Evolutionary conservation across 306 rosid species (phyloP).

Genomic region (Clitoria ternatea): DNA sequence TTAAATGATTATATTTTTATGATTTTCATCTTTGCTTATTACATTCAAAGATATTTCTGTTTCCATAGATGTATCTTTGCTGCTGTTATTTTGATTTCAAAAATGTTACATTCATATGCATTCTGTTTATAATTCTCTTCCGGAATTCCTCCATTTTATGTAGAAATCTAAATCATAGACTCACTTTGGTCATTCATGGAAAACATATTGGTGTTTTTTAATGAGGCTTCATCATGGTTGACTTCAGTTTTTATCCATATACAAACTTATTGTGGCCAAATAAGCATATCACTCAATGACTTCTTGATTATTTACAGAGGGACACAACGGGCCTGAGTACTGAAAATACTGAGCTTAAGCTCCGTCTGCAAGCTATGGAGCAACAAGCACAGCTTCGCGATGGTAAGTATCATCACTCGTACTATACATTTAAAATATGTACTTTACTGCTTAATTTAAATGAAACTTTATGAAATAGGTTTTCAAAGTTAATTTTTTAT

Average conservation of each 20-base stretch:
- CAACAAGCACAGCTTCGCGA: constrained; percentile 97
- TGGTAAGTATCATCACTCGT: constrained; percentile 40
- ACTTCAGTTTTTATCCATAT: constrained; percentile 2
- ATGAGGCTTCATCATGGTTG: constrained; percentile 8
- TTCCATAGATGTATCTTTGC: background rate
- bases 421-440: background rate
- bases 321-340: constrained; percentile 79
- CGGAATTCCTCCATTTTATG: background rate
- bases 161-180: background rate
- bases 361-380: constrained; percentile 94
- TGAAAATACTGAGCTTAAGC: constrained; percentile 94
- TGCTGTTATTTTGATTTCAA: background rate
- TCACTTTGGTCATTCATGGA: background rate
- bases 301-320: constrained; percentile 45
- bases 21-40: background rate
- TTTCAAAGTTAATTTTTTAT: background rate
- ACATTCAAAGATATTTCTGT: background rate
- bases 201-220: background rate
- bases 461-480: background rate
- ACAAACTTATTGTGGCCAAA: constrained; percentile 10
- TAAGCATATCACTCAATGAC: constrained; percentile 2
- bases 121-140: constrained; percentile 6
- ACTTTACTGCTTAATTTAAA: background rate
- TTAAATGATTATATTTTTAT: background rate
- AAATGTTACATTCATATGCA: background rate